Base-by-base conservation (phyloP, 2,329 filamentous ascomycete species). In the Ascochyta fabae region DNA sequence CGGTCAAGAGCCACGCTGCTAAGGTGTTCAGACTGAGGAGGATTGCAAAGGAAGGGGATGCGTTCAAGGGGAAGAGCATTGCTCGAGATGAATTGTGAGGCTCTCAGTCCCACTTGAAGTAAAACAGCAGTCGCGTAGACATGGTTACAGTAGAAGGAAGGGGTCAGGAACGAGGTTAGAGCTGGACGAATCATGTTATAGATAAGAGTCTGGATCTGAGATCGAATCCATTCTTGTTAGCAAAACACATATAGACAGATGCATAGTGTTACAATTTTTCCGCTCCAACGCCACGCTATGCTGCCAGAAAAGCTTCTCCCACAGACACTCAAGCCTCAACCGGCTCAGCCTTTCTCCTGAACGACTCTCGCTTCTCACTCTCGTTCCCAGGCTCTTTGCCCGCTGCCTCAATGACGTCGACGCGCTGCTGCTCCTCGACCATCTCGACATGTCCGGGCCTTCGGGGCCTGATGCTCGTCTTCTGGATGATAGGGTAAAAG, bases 401-500 rank as follows among this genome's bases (percentile, higher is more conserved):
- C 12, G 75, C 72, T 6, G 84, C 73, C 61, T 85, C 80, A 38
- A 86, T 76, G 57, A 80, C 77, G 64, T 86, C 81, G 10, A 83
- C 75, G 60, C 80, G 78, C 38, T 83, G 71, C 48, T 71, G 67
- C 70, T 81, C 71, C 60, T 79, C 62, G 68, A 74, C 33, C 71
- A 73, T 56, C 63, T 80, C 61, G 65, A 76, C 41, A 63, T 76
- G 60, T 68, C 64, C 69, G 2, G 65, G 84, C 27, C 80, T 66
- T 62, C 78, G 75, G 5, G 79, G 77, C 41, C 79, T 67, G 43
- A 88, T 77, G 22, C 78, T 79, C n/a, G 82, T 82, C 67, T 83
- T 81, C 66, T 83, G 81, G 19, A 81, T 72, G 49, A 88, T 82
- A 0, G 85, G 84, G 58, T 88, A 88, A 69, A 85, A 86, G 70